phyloP scores from a whole-genome alignment of 805 yeast species.

The Kazachstania bromeliacearum region DNA sequence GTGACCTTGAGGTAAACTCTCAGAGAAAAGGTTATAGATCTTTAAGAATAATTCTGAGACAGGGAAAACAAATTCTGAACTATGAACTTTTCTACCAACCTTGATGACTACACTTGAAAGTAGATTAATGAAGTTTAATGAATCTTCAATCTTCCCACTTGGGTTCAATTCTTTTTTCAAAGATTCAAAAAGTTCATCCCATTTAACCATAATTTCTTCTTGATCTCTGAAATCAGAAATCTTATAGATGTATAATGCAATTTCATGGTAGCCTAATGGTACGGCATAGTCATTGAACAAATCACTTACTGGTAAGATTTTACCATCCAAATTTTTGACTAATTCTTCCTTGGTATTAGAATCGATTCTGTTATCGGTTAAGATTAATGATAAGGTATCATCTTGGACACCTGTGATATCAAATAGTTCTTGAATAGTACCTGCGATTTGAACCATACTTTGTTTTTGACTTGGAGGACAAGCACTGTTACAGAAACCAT shows the following conservation, averaged over 20 bases:
- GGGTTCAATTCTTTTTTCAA: slow-evolving; percentile 27
- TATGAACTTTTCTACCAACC: slow-evolving; percentile 55
- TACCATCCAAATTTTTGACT: slow-evolving; percentile 45
- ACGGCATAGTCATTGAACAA: slow-evolving; percentile 80
- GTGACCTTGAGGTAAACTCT: slow-evolving; percentile 33
- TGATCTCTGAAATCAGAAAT: slow-evolving; percentile 77
- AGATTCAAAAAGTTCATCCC: slow-evolving; percentile 64
- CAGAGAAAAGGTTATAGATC: slow-evolving; percentile 47
- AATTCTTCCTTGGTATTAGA: slow-evolving; percentile 43
- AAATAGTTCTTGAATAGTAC: slow-evolving; percentile 65
- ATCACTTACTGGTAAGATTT: slow-evolving; percentile 63
- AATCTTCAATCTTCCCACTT: slow-evolving; percentile 24
- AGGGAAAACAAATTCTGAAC: slow-evolving; percentile 75
- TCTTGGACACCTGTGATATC: slow-evolving; percentile 80
- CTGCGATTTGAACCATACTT: slow-evolving; percentile 60
- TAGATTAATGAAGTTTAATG: slow-evolving; percentile 29
- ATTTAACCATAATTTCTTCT: slow-evolving; percentile 72
- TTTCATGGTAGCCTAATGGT: slow-evolving; percentile 77
- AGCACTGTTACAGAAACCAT: slow-evolving; percentile 81
- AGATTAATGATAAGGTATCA: slow-evolving; percentile 38
- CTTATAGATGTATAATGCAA: slow-evolving; percentile 69
- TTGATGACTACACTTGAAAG: slow-evolving; percentile 32
- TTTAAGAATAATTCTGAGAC: slow-evolving; percentile 59
- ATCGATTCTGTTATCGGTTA: slow-evolving; percentile 39
- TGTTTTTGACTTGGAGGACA: slow-evolving; percentile 71